Conservation (phyloP, 2,329 filamentous ascomycete species). For the Xylariaceae sp. region DNA sequence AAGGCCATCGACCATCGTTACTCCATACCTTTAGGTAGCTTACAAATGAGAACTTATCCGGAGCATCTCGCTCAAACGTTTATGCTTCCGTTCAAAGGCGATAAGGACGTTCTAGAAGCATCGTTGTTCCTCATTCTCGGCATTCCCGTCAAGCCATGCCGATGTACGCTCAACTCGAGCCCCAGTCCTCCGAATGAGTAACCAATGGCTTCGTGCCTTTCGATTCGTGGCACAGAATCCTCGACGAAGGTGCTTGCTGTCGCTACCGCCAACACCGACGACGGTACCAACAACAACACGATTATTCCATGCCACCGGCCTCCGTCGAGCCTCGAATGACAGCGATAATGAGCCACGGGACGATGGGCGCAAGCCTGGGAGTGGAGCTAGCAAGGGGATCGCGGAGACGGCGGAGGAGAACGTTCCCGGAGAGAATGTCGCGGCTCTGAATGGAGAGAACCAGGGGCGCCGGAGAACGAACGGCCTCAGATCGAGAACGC, state of each 20-base stretch:
- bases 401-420: slow-evolving; percentile 20
- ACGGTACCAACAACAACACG: slow-evolving; percentile 11
- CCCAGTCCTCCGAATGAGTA: slow-evolving; percentile 33
- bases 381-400: slow-evolving; percentile 11
- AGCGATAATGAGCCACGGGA: slow-evolving; percentile 18
- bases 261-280: slow-evolving; percentile 8
- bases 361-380: slow-evolving; percentile 25
- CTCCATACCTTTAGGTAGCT: not conserved
- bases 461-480: slow-evolving; percentile 27
- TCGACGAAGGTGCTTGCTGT: slow-evolving; percentile 15
- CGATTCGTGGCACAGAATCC: slow-evolving; percentile 26
- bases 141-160: slow-evolving; percentile 26
- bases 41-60: not conserved
- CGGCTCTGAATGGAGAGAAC: slow-evolving; percentile 19
- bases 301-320: slow-evolving; percentile 24
- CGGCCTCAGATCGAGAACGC: slow-evolving; percentile 22
- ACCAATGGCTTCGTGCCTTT: slow-evolving; percentile 30
- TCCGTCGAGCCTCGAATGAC: slow-evolving; percentile 20
- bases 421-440: slow-evolving; percentile 21
- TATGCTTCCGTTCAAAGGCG: not conserved
- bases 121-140: not conserved
- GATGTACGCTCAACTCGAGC: slow-evolving; percentile 31
- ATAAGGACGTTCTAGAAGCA: not conserved
- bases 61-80: not conserved
- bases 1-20: not conserved